Evolutionary conservation across 495 filamentous ascomycete genomes (phyloP), one percentile per base, ranked within the genome.

Genomic region (Penicillium macrosclerotiorum): DNA sequence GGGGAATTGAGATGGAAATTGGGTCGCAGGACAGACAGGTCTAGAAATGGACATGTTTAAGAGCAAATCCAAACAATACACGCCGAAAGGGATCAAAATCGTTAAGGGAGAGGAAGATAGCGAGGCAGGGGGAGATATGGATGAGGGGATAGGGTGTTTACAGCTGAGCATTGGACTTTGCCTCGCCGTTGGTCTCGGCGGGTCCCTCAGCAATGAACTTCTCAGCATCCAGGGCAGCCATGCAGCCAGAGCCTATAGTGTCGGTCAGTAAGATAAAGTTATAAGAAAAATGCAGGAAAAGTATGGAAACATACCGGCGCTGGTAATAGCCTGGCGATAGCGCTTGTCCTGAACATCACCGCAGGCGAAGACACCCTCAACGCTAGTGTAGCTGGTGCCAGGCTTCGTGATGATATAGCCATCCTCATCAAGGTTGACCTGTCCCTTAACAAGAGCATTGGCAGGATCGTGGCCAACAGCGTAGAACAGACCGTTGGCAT

Each of bases 341-440:
- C 86, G 83, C 81, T 96, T 97, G 64, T 99, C 94, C 74, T 97
- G 94, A 14, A 99, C 93, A 62, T 99, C 93, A 38, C 93, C 93
- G 33, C 91, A 92, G 39, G 93, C 93, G 65, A 97, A 99, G 7
- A 99, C 88, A 59, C 93, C 93, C 63, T 90, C 81, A 4, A 95
- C 65, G 64, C 82, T 95, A 32, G 93, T 99, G 52, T 83, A 78
- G 52, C 88, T 89, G 38, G 90, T 92, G 22, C 93, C 93, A 3
- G 92, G 85, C 66, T 86, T 79, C 31, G 94, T 97, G 52, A 91
- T 59, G 27, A 99, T 83, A 63, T 99, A 99, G 5, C 82, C 81
- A 44, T 97, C 93, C 35, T 77, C 78, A 63, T 99, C 93, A 46
- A 82, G 85, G 30, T 94, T 76, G 34, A 97, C 55, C 72, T 96